Evolutionary conservation across 768 basidiomycete genomes (phyloP).

Genomic region (Mycena haematopus): DNA sequence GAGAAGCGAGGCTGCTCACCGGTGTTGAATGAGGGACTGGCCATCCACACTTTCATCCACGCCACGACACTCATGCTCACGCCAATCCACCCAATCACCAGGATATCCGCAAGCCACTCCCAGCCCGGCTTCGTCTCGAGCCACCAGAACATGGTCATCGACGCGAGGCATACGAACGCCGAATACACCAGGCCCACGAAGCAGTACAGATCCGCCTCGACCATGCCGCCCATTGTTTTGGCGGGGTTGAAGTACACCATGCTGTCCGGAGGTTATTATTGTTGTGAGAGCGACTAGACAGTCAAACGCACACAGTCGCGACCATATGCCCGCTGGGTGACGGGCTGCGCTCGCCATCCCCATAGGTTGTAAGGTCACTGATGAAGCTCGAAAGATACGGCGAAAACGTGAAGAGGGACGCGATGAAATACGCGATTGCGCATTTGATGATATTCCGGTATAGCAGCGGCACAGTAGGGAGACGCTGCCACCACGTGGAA

Average conservation of each 20-base stretch:
- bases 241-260: conserved; percentile 93
- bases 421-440: conserved; percentile 87
- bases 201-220: conserved; percentile 88
- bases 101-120: conserved; percentile 75
- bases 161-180: conserved; percentile 72
- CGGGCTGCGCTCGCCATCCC: conserved; percentile 57
- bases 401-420: conserved; percentile 91
- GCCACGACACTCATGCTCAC: conserved; percentile 81
- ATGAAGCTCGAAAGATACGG: conserved; percentile 75
- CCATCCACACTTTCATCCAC: conserved; percentile 93
- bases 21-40: conserved; percentile 83
- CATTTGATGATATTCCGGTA: conserved; percentile 89
- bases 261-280: conserved; percentile 40
- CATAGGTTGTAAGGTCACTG: conserved; percentile 61
- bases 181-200: conserved; percentile 73
- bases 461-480: conserved; percentile 52
- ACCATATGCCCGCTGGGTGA: conserved; percentile 90
- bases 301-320: conserved; percentile 82
- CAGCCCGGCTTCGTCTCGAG: conserved; percentile 73
- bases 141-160: conserved; percentile 83
- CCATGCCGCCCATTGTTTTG: conserved; percentile 90
- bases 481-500: conserved; percentile 26
- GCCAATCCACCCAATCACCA: conserved; percentile 85
- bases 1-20: conserved; percentile 47
- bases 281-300: not conserved